Percentiles rank a stretch among this genome's conserved stretches.
phyloP scores from a whole-genome alignment of 345 rosid species.

The Salix brachista region DNA sequence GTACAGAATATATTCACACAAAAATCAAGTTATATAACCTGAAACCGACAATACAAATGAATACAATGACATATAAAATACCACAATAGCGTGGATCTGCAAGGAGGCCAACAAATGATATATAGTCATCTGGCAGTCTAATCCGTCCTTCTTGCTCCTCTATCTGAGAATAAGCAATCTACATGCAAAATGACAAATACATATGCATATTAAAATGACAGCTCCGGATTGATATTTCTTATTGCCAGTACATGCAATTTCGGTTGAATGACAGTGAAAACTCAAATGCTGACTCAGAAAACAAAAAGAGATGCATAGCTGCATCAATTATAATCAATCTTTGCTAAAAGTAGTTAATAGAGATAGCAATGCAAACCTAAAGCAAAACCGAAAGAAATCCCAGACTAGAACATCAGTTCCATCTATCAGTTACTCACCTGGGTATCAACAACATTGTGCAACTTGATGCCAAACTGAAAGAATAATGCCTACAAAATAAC shows the following conservation, averaged over 20 bases:
- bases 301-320: background rate
- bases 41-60: slow-evolving; percentile 22
- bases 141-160: slow-evolving; percentile 87
- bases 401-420: background rate
- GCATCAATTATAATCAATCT: background rate
- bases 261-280: background rate
- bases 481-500: slow-evolving; percentile 62
- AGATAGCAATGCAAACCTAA: background rate
- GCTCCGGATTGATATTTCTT: background rate
- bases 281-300: background rate
- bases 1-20: slow-evolving; percentile 8
- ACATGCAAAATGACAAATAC: slow-evolving; percentile 8
- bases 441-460: slow-evolving; percentile 82
- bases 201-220: background rate
- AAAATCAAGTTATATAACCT: slow-evolving; percentile 5
- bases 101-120: slow-evolving; percentile 91
- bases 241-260: background rate
- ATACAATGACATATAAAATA: slow-evolving; percentile 47
- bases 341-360: background rate
- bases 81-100: slow-evolving; percentile 98
- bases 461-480: slow-evolving; percentile 85
- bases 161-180: slow-evolving; percentile 85
- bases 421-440: slow-evolving; percentile 47
- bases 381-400: background rate
- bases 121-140: slow-evolving; percentile 61